Evolutionary conservation across 2,329 filamentous ascomycete species (phyloP).

Genomic region (Alternaria consortialis): DNA sequence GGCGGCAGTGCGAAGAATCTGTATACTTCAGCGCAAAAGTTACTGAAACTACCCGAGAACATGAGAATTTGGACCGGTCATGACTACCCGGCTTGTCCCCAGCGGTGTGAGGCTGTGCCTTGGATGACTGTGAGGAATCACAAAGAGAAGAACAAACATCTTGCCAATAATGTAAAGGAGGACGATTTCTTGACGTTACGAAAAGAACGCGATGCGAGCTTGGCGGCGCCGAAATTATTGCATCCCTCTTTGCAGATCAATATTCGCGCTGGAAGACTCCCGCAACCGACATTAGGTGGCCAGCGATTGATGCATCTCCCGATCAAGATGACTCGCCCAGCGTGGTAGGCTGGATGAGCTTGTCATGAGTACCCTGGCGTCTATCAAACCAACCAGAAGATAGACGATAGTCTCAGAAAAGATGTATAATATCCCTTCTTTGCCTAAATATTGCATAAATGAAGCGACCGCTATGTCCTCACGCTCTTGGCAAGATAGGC

Average conservation of each 20-base stretch:
- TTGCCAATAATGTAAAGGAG: slow-evolving; percentile 34
- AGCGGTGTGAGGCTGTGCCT: slow-evolving; percentile 31
- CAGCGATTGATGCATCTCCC: slow-evolving; percentile 17
- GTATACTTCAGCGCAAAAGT: slow-evolving; percentile 37
- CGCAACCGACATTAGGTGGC: slow-evolving; percentile 18
- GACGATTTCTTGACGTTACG: slow-evolving; percentile 48
- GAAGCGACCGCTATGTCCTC: background rate
- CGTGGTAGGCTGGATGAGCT: background rate
- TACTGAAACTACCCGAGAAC: slow-evolving; percentile 40
- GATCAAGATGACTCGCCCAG: slow-evolving; percentile 1
- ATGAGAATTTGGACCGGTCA: slow-evolving; percentile 49
- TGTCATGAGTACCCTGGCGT: background rate
- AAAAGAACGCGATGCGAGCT: slow-evolving; percentile 38
- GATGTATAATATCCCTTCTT: background rate
- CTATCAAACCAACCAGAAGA: background rate
- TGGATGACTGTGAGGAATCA: slow-evolving; percentile 51
- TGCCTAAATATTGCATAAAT: background rate
- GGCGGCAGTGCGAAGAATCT: slow-evolving; percentile 42
- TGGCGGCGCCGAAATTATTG: slow-evolving; percentile 48
- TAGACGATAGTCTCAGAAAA: background rate
- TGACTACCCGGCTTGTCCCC: slow-evolving; percentile 42
- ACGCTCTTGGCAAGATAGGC: no score
- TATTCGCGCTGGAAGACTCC: slow-evolving; percentile 50
- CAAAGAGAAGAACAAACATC: slow-evolving; percentile 47
- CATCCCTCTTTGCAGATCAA: slow-evolving; percentile 54